Percentiles rank a stretch among this genome's conserved stretches.
Evolutionary conservation across 352 stramenopile genomes (phyloP).

Genomic region (Globisporangium megalacanthum): DNA sequence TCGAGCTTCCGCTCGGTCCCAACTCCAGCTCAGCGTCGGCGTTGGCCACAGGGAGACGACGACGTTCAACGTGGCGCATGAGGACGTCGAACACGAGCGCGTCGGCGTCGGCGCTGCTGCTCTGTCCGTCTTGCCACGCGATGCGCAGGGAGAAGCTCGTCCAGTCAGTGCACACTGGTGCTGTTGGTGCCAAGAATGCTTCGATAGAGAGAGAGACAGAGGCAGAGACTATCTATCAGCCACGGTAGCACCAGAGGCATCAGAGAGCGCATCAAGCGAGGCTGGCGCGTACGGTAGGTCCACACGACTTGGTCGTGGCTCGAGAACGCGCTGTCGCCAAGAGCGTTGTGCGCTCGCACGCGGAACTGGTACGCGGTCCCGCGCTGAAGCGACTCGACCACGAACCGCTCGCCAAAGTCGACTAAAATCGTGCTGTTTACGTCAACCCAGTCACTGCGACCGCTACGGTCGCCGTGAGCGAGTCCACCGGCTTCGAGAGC

Average conservation of each 20-base stretch:
- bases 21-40: not conserved
- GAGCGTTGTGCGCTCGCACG: slow-evolving; percentile 15
- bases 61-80: slow-evolving; percentile 13
- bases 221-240: not conserved
- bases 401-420: slow-evolving; percentile 6
- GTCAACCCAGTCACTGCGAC: slow-evolving; percentile 6
- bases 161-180: slow-evolving; percentile 14
- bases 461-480: not conserved
- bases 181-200: slow-evolving; percentile 19
- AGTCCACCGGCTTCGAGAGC: not conserved
- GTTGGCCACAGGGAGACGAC: not conserved
- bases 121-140: slow-evolving; percentile 14
- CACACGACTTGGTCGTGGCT: slow-evolving; percentile 8
- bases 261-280: not conserved
- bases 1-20: not conserved
- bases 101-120: not conserved
- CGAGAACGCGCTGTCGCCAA: slow-evolving; percentile 15
- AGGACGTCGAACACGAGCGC: slow-evolving; percentile 20
- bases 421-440: slow-evolving; percentile 10
- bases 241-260: not conserved
- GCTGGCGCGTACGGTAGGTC: slow-evolving; percentile 21
- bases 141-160: slow-evolving; percentile 20
- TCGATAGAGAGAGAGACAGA: not conserved
- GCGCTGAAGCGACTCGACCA: slow-evolving; percentile 6
- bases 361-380: slow-evolving; percentile 17